These are phyloP conservation scores for Litsea cubeba DNA, from an alignment of 164 flowering plant genomes.

Conservation along the genomic window DNA sequence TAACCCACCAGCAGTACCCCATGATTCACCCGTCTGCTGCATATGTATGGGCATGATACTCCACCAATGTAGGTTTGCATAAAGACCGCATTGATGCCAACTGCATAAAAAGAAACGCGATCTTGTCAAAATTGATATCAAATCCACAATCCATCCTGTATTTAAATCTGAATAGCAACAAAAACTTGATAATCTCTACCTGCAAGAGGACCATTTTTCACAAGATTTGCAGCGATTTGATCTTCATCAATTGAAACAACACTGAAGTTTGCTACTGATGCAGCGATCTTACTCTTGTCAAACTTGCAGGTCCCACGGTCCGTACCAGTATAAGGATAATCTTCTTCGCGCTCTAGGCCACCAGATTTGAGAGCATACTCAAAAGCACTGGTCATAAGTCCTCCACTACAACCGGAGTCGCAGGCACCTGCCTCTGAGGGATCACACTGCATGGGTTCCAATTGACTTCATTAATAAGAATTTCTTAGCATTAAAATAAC, in stretches of 20 bases:
- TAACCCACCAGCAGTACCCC: conserved; percentile 89
- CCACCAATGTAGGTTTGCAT: conserved; percentile 92
- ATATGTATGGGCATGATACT: conserved; percentile 89
- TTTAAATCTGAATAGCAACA: not conserved
- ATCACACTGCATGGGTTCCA: conserved; percentile 74
- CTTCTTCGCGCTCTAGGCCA: conserved; percentile 87
- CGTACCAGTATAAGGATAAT: conserved; percentile 89
- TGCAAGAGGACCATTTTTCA: conserved; percentile 92
- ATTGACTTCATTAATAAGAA: not conserved
- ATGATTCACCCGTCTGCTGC: conserved; percentile 63
- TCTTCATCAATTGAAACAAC: conserved; percentile 90
- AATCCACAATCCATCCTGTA: not conserved
- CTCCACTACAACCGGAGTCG: conserved; percentile 91
- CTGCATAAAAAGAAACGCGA: conserved; percentile 34
- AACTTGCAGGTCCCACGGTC: conserved; percentile 79
- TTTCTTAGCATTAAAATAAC: not conserved
- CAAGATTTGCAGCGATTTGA: conserved; percentile 94
- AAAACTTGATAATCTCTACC: conserved; percentile 26
- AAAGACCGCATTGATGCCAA: conserved; percentile 83
- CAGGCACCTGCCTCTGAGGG: conserved; percentile 67
- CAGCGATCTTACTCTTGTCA: conserved; percentile 80
- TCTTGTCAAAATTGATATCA: not conserved
- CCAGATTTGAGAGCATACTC: conserved; percentile 88
- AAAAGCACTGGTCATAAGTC: conserved; percentile 92
- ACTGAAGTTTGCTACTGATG: conserved; percentile 82